Evolutionary conservation across 441 rosid genomes (phyloP).

Genomic region (Eruca vesicaria): DNA sequence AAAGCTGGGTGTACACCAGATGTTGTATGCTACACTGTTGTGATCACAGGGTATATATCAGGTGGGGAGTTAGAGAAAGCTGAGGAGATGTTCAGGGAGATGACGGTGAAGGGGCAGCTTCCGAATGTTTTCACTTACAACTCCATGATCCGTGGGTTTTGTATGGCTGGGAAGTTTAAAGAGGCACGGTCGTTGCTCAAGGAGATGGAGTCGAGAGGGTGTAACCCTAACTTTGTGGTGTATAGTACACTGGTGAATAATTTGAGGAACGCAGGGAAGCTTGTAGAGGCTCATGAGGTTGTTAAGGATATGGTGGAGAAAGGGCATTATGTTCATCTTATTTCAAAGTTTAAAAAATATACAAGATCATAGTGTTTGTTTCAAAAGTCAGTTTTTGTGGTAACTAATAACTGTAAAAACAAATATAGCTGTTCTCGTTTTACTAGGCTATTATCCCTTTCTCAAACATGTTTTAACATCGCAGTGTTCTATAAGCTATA

Average conservation of each 20-base stretch:
- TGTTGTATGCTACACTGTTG: conserved; percentile 84
- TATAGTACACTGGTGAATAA: conserved; percentile 78
- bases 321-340: conserved; percentile 62
- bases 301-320: conserved; percentile 70
- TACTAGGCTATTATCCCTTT: too few relatives aligned
- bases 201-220: conserved; percentile 87
- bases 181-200: conserved; percentile 74
- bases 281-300: conserved; percentile 66
- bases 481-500: neutral
- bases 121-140: conserved; percentile 87
- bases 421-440: too few relatives aligned
- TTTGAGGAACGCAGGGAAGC: conserved; percentile 76
- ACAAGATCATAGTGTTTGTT: conserved; percentile 28
- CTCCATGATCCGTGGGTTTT: conserved; percentile 83
- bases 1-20: conserved; percentile 70
- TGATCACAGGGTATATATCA: conserved; percentile 69
- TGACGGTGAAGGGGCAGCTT: conserved; percentile 66
- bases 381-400: neutral
- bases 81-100: conserved; percentile 59
- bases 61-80: conserved; percentile 82
- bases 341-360: conserved; percentile 56
- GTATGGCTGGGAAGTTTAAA: conserved; percentile 71
- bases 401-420: too few relatives aligned
- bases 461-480: neutral
- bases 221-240: conserved; percentile 82